phyloP scores from a whole-genome alignment of 768 basidiomycete genomes.

The Stropharia rugosoannulata region DNA sequence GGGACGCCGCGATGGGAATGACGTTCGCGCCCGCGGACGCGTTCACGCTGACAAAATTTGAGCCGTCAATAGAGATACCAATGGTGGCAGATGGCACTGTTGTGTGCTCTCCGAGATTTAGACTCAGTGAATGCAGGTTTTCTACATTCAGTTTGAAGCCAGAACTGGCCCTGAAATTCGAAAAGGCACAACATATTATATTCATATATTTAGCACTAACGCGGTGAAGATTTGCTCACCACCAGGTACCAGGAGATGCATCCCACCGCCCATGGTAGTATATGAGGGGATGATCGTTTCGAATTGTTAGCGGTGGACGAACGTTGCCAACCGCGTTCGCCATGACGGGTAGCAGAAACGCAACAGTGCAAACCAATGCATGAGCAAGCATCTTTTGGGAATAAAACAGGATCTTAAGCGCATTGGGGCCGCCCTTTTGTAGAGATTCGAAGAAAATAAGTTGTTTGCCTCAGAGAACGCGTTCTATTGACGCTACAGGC shows the following conservation, averaged over 20 bases:
- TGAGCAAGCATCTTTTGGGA: constrained; percentile 1
- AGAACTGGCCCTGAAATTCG: constrained; percentile 43
- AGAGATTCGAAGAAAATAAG: background rate
- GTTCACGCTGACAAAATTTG: constrained; percentile 44
- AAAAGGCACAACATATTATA: background rate
- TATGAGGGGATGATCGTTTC: constrained; percentile 40
- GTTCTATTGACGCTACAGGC: background rate
- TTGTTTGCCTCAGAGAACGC: background rate
- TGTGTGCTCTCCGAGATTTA: constrained; percentile 50
- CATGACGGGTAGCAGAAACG: constrained; percentile 1
- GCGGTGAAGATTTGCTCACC: constrained; percentile 34
- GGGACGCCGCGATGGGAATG: constrained; percentile 32
- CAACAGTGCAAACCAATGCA: background rate
- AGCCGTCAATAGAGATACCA: constrained; percentile 50
- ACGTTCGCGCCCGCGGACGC: constrained; percentile 44
- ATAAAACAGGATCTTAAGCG: background rate
- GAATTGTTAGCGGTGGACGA: constrained; percentile 22
- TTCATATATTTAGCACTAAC: background rate
- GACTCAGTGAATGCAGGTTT: constrained; percentile 38
- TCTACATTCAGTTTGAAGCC: constrained; percentile 50
- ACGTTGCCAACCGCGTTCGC: background rate
- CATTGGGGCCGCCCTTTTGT: background rate
- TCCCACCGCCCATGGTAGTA: constrained; percentile 56
- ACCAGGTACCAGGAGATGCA: constrained; percentile 51
- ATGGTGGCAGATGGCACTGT: constrained; percentile 43